These are phyloP conservation scores for Neofusicoccum parvum DNA, from an alignment of 2,329 filamentous ascomycete genomes.

Conservation along the genomic window DNA sequence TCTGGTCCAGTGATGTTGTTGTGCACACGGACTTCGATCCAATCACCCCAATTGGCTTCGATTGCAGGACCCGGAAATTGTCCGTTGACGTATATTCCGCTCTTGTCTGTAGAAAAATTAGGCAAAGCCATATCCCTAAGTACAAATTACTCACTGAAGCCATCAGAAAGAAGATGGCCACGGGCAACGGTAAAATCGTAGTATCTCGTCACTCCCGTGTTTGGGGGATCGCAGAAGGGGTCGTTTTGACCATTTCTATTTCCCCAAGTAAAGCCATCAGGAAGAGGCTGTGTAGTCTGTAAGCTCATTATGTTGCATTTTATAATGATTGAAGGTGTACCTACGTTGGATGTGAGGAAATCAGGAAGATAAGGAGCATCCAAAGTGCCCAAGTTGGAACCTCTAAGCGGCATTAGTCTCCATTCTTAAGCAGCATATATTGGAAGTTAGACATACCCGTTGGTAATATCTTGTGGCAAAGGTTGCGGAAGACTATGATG, in stretches of 20 bases:
- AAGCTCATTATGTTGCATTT: no score
- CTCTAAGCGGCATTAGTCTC: no score
- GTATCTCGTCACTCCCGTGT: background rate
- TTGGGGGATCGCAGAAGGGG: background rate
- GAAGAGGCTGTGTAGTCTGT: no score
- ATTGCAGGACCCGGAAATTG: conserved; percentile 36
- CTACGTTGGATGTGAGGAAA: no score
- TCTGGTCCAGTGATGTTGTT: background rate
- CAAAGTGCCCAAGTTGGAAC: no score
- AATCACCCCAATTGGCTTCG: conserved; percentile 37
- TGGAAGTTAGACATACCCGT: no score
- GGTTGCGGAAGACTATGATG: no score
- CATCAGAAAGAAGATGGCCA: conserved; percentile 27
- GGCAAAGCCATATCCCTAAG: no score
- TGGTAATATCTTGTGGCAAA: no score
- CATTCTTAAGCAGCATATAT: no score
- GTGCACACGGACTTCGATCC: conserved; percentile 29
- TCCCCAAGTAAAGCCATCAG: background rate
- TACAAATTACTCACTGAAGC: conserved; percentile 21
- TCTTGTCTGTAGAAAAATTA: conserved; percentile 21
- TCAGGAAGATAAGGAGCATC: no score
- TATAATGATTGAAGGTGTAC: no score
- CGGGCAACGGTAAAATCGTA: conserved; percentile 23
- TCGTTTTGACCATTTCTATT: background rate
- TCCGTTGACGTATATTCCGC: conserved; percentile 32